Evolutionary conservation across 2,329 filamentous ascomycete species (phyloP).

Genomic region (Chaetomium sp.): DNA sequence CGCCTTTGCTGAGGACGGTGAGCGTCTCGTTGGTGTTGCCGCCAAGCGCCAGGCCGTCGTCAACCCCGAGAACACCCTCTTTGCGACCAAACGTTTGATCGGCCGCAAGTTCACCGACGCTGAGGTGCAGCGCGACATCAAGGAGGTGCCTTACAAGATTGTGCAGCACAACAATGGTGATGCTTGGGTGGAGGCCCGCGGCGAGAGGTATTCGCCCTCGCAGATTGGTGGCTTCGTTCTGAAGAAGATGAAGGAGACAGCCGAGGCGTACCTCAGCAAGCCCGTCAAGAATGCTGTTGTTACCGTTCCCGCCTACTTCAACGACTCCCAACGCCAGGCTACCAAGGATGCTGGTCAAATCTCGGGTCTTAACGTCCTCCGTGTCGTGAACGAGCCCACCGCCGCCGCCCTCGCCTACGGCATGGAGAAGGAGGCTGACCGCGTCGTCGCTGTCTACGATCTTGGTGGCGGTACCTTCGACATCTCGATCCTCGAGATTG

Average conservation of each 20-base stretch:
- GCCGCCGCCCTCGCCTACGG: constrained; percentile 93
- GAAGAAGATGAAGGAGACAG: constrained; percentile 99
- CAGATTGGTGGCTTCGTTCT: constrained; percentile 95
- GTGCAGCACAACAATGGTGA: constrained; percentile 95
- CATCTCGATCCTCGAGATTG: constrained; percentile 96
- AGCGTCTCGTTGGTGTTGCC: constrained; percentile 92
- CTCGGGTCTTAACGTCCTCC: constrained; percentile 89
- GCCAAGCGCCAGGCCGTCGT: constrained; percentile 98
- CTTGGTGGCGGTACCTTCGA: constrained; percentile 98
- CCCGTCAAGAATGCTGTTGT: constrained; percentile 92
- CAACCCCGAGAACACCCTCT: constrained; percentile 97
- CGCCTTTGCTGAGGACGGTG: constrained; percentile 89
- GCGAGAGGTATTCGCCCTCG: constrained; percentile 95
- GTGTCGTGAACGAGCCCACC: constrained; percentile 97
- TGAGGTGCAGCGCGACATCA: constrained; percentile 94
- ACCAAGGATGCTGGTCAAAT: constrained; percentile 98
- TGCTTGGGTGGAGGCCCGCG: constrained; percentile 89
- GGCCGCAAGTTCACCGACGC: constrained; percentile 91
- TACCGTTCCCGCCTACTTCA: constrained; percentile 97
- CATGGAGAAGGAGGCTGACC: constrained; percentile 88
- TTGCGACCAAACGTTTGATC: constrained; percentile 97
- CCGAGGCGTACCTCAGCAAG: constrained; percentile 86
- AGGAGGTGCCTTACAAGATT: constrained; percentile 98
- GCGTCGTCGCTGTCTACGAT: constrained; percentile 92
- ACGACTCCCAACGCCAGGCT: constrained; percentile 94